Percentiles rank a stretch among this genome's conserved stretches.
phyloP scores from a whole-genome alignment of 352 stramenopile species.

The Pythium myriotylum region DNA sequence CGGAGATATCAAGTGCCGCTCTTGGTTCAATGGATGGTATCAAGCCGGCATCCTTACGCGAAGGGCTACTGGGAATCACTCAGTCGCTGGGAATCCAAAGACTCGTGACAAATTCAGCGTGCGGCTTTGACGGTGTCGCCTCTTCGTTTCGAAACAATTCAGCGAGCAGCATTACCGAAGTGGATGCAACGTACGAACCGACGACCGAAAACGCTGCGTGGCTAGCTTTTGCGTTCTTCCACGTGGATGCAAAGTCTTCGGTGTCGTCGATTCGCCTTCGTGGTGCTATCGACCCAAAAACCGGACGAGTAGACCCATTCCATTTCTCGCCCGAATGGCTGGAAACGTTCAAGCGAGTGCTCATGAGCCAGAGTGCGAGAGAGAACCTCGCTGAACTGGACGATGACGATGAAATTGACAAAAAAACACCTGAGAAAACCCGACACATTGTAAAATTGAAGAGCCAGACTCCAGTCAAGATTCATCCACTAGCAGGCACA shows the following conservation, averaged over 20 bases:
- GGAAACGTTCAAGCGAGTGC: slow-evolving; percentile 12
- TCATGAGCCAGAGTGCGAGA: slow-evolving; percentile 4
- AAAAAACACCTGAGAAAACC: background rate
- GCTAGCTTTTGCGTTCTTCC: slow-evolving; percentile 48
- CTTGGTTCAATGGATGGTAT: background rate
- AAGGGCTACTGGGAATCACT: background rate
- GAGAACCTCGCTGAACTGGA: slow-evolving; percentile 26
- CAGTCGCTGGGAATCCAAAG: background rate
- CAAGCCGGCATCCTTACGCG: background rate
- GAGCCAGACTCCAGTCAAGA: background rate
- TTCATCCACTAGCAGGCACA: background rate
- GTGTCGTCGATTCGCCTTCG: slow-evolving; percentile 35
- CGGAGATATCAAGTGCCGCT: background rate
- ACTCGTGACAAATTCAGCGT: background rate
- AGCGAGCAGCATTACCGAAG: background rate
- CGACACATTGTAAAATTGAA: slow-evolving; percentile 9
- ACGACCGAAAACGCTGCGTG: slow-evolving; percentile 25
- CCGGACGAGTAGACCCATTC: background rate
- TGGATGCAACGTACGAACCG: background rate
- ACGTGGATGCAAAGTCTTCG: slow-evolving; percentile 34
- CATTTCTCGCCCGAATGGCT: slow-evolving; percentile 8
- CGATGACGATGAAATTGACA: background rate
- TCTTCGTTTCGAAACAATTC: background rate
- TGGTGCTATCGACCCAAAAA: background rate
- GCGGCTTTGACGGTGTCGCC: background rate